Evolutionary conservation across 2,329 filamentous ascomycete genomes (phyloP).

Genomic region (Dactylellina parvicollis): DNA sequence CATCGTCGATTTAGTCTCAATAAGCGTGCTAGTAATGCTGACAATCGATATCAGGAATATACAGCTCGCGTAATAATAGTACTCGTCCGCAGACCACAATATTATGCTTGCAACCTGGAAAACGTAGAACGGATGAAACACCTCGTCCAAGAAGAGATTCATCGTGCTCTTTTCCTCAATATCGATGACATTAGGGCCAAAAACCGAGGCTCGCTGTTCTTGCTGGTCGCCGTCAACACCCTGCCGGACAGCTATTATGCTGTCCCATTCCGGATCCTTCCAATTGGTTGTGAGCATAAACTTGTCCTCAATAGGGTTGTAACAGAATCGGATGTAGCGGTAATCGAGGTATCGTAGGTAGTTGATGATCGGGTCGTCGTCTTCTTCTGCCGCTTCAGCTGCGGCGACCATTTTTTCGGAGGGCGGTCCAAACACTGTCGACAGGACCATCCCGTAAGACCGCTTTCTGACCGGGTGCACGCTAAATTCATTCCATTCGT

Average conservation of each 20-base stretch:
- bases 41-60: slow-evolving; percentile 95
- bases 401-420: slow-evolving; percentile 69
- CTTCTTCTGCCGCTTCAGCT: slow-evolving; percentile 72
- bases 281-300: slow-evolving; percentile 87
- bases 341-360: slow-evolving; percentile 85
- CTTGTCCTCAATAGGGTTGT: slow-evolving; percentile 86
- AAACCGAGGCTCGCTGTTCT: slow-evolving; percentile 81
- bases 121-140: slow-evolving; percentile 97
- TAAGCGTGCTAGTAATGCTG: slow-evolving; percentile 86
- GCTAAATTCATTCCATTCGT: slow-evolving; percentile 93
- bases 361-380: slow-evolving; percentile 78
- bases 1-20: slow-evolving; percentile 95
- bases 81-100: slow-evolving; percentile 93
- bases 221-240: slow-evolving; percentile 92
- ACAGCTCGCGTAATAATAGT: slow-evolving; percentile 96
- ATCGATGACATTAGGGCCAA: slow-evolving; percentile 89
- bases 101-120: slow-evolving; percentile 95
- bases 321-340: slow-evolving; percentile 92
- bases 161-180: slow-evolving; percentile 87
- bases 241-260: slow-evolving; percentile 76
- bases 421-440: slow-evolving; percentile 67
- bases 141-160: slow-evolving; percentile 88
- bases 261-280: slow-evolving; percentile 91
- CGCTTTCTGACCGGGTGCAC: slow-evolving; percentile 75
- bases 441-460: slow-evolving; percentile 71